Evolutionary conservation across 306 rosid genomes (phyloP).

Genomic region (Arachis hypogaea): DNA sequence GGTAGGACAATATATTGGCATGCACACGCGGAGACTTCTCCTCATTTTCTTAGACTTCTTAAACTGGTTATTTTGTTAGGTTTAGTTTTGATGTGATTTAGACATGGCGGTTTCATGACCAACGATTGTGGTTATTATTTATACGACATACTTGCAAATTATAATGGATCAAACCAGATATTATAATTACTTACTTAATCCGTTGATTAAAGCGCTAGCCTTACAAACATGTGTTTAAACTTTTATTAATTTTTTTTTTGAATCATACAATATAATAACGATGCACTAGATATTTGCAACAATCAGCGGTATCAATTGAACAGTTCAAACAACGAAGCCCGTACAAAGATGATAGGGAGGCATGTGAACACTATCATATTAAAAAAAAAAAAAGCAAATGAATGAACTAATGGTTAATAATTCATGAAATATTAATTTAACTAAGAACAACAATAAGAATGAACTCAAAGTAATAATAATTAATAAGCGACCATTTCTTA

Average conservation of each 20-base stretch:
- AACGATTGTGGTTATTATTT: neutral
- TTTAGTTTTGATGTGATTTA: neutral
- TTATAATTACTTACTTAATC: too few relatives aligned
- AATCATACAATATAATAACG: neutral
- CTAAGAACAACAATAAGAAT: neutral
- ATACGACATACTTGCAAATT: too few relatives aligned
- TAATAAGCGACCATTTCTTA: constrained; percentile 47
- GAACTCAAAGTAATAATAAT: constrained; percentile 4
- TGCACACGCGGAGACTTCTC: neutral
- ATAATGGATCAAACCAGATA: too few relatives aligned
- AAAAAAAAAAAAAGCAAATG: neutral
- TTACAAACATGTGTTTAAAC: too few relatives aligned
- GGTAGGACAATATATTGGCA: neutral
- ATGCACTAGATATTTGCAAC: neutral
- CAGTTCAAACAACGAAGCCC: neutral
- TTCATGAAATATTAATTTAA: neutral
- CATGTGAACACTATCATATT: neutral
- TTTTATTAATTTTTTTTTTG: neutral
- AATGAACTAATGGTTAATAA: neutral
- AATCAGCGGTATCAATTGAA: neutral
- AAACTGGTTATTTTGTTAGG: neutral
- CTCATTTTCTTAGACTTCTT: neutral
- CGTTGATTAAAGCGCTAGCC: too few relatives aligned
- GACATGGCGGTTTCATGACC: neutral
- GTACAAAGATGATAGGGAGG: neutral